These are phyloP conservation scores for Fermentozyma sake DNA, from an alignment of 1,139 yeast genomes.

Conservation along the genomic window DNA sequence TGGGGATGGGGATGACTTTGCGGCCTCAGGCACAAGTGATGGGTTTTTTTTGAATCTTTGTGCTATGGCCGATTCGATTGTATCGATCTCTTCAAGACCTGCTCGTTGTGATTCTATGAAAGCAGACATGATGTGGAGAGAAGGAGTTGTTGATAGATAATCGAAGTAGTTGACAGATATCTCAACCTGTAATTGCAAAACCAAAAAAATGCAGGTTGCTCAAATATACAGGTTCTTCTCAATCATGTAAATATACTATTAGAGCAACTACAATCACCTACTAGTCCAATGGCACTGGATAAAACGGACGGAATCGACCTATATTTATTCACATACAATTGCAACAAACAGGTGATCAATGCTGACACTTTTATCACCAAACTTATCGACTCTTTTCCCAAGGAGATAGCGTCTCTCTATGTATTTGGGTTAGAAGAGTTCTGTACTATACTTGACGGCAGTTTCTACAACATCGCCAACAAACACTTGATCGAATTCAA, in stretches of 20 bases:
- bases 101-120: slow-evolving; percentile 35
- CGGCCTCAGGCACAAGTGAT: slow-evolving; percentile 13
- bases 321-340: slow-evolving; percentile 38
- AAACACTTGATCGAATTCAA: slow-evolving; percentile 38
- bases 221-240: too few relatives aligned
- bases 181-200: too few relatives aligned
- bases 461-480: slow-evolving; percentile 39
- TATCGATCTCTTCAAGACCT: slow-evolving; percentile 35
- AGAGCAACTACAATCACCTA: too few relatives aligned
- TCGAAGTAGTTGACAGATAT: too few relatives aligned
- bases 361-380: slow-evolving; percentile 20
- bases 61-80: slow-evolving; percentile 28
- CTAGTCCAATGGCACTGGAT: slow-evolving; percentile 3
- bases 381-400: slow-evolving; percentile 27
- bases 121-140: slow-evolving; percentile 21
- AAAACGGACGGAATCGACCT: too few relatives aligned
- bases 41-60: slow-evolving; percentile 32
- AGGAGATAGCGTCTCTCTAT: slow-evolving; percentile 39
- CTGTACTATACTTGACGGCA: slow-evolving; percentile 60
- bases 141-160: slow-evolving; percentile 1
- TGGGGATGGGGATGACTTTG: slow-evolving; percentile 4
- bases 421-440: slow-evolving; percentile 77
- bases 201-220: too few relatives aligned
- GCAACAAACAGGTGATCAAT: slow-evolving; percentile 26
- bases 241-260: too few relatives aligned